These are phyloP conservation scores for Fusarium begoniae DNA, from an alignment of 2,329 filamentous ascomycete genomes.

Conservation along the genomic window DNA sequence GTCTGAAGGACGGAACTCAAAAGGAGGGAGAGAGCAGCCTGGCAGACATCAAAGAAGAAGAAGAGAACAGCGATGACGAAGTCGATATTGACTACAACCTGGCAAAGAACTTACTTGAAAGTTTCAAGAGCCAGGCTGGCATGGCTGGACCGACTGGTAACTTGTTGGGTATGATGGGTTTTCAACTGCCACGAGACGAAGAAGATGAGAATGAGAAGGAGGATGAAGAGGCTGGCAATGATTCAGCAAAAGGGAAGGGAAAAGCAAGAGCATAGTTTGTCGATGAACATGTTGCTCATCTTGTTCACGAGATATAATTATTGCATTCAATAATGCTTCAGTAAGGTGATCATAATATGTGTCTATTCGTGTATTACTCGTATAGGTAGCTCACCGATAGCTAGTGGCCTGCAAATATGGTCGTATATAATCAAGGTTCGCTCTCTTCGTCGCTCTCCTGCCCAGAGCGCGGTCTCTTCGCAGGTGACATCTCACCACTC, in stretches of 20 bases:
- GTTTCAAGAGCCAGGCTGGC: constrained; percentile 90
- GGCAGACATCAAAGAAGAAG: constrained; percentile 52
- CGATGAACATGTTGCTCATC: not conserved
- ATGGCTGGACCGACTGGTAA: constrained; percentile 88
- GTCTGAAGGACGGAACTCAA: constrained; percentile 43
- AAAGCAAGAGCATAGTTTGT: not conserved
- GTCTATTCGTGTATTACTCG: constrained; percentile 1
- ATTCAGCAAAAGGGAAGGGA: constrained; percentile 13
- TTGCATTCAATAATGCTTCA: not conserved
- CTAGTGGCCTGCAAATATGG: not conserved
- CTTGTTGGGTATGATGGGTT: constrained; percentile 84
- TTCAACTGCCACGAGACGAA: constrained; percentile 83
- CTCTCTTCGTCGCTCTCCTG: constrained; percentile 32
- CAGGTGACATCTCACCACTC: constrained; percentile 54
- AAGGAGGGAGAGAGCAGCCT: constrained; percentile 18
- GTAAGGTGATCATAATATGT: constrained; percentile 8
- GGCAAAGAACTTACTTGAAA: constrained; percentile 89
- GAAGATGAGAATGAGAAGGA: constrained; percentile 56
- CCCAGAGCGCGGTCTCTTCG: constrained; percentile 54
- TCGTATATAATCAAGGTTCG: constrained; percentile 3
- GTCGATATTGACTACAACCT: constrained; percentile 87
- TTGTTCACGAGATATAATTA: not conserved
- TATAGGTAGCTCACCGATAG: not conserved
- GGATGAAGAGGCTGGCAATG: constrained; percentile 19
- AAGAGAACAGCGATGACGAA: constrained; percentile 64